Conservation (phyloP, 768 basidiomycete species). For the Suillus spraguei region DNA sequence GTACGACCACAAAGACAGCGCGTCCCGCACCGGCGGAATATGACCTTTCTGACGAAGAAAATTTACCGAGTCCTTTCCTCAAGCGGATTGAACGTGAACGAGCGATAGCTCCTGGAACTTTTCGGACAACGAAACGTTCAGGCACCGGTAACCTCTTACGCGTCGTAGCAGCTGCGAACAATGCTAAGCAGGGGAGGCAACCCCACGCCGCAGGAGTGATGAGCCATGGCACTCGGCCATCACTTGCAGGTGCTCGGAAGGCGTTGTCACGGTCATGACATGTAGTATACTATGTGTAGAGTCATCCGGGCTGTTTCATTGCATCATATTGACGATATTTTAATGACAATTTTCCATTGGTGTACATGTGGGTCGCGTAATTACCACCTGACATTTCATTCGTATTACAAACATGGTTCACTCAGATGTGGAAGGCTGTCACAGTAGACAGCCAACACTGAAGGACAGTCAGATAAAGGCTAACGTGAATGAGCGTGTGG, state of each 20-base stretch:
- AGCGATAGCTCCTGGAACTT: conserved; percentile 14
- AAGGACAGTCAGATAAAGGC: too few species aligned
- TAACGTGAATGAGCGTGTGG: too few species aligned
- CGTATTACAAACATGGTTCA: too few species aligned
- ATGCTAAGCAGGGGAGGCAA: conserved; percentile 29
- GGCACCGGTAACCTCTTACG: conserved; percentile 58
- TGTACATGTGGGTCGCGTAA: not conserved
- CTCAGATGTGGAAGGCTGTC: too few species aligned
- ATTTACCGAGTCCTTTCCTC: conserved; percentile 83
- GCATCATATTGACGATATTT: not conserved
- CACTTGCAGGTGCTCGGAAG: conserved; percentile 47
- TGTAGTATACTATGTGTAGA: not conserved
- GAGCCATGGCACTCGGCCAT: conserved; percentile 34
- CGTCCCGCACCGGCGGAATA: conserved; percentile 48
- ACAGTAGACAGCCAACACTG: too few species aligned
- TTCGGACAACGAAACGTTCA: conserved; percentile 39
- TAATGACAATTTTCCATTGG: not conserved
- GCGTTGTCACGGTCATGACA: conserved; percentile 39
- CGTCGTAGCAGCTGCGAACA: conserved; percentile 61
- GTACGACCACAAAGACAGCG: conserved; percentile 19
- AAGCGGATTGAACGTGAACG: conserved; percentile 52
- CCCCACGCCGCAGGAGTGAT: conserved; percentile 16
- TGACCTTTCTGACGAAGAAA: conserved; percentile 78
- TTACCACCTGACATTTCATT: too few species aligned
- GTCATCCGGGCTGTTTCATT: not conserved